These are phyloP conservation scores for Gyromitra esculenta DNA, from an alignment of 2,329 filamentous ascomycete species.

Conservation along the genomic window DNA sequence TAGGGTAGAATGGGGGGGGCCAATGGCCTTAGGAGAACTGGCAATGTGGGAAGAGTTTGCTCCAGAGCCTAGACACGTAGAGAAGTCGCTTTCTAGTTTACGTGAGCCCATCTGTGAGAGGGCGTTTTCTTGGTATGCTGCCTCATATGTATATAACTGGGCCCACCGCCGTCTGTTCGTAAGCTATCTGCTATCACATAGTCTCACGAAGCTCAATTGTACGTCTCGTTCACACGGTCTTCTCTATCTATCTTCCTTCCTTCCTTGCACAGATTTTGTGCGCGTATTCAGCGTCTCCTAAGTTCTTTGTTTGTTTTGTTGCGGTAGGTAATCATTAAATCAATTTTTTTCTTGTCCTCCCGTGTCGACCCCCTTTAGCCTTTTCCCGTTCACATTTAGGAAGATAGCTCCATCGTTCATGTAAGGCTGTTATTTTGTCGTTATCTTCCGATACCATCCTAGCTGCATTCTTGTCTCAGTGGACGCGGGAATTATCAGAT, in stretches of 20 bases:
- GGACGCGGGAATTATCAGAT: slow-evolving; percentile 38
- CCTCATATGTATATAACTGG: slow-evolving; percentile 45
- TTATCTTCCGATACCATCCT: slow-evolving; percentile 41
- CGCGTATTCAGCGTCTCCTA: slow-evolving; percentile 7
- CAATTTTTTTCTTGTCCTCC: slow-evolving; percentile 18
- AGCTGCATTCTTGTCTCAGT: slow-evolving; percentile 36
- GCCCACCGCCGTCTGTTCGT: slow-evolving; percentile 24
- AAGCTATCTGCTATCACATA: slow-evolving; percentile 25
- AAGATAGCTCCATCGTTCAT: slow-evolving; percentile 15
- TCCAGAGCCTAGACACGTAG: slow-evolving; percentile 32
- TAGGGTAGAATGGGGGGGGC: slow-evolving; percentile 23
- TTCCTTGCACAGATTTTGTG: slow-evolving; percentile 1
- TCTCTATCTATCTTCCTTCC: slow-evolving; percentile 25
- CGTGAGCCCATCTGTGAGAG: slow-evolving; percentile 7
- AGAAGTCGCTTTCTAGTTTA: slow-evolving; percentile 16
- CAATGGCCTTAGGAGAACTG: slow-evolving; percentile 29
- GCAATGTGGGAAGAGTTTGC: slow-evolving; percentile 27
- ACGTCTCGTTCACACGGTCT: slow-evolving; percentile 36
- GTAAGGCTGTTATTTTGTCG: slow-evolving; percentile 8
- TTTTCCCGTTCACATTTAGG: slow-evolving; percentile 4
- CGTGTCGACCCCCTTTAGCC: slow-evolving; percentile 11
- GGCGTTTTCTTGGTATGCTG: slow-evolving; percentile 31
- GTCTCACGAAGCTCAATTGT: slow-evolving; percentile 26
- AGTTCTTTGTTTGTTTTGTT: slow-evolving; percentile 32
- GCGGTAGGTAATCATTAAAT: slow-evolving; percentile 38